Conservation (phyloP, 78 protist genomes). For the Tieghemostelium lacteum region DNA sequence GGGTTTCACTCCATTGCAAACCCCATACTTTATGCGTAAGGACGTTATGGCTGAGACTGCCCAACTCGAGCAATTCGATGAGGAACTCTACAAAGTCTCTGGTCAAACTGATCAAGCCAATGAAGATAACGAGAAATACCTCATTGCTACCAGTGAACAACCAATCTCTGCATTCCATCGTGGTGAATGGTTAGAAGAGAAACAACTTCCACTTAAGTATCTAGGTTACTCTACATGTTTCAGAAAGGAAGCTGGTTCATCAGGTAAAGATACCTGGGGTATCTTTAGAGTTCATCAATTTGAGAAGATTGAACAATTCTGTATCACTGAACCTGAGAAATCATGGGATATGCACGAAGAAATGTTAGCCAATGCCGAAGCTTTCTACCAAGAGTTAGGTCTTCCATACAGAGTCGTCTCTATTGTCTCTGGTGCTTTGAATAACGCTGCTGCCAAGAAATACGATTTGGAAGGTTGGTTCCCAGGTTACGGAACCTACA, state of each 20-base stretch:
- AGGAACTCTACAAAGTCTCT: slow-evolving; percentile 98
- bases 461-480: slow-evolving; percentile 99
- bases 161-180: slow-evolving; percentile 98
- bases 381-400: slow-evolving; percentile 94
- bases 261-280: slow-evolving; percentile 98
- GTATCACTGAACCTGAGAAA: slow-evolving; percentile 93
- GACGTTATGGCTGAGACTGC: slow-evolving; percentile 95
- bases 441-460: slow-evolving; percentile 99
- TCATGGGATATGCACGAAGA: slow-evolving; percentile 96
- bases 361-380: slow-evolving; percentile 95
- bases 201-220: slow-evolving; percentile 90
- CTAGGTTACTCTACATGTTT: slow-evolving; percentile 99
- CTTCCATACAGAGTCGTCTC: slow-evolving; percentile 98
- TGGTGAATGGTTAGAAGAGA: slow-evolving; percentile 82
- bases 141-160: slow-evolving; percentile 99
- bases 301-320: slow-evolving; percentile 99
- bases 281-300: slow-evolving; percentile 99
- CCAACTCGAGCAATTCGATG: slow-evolving; percentile 99
- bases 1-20: slow-evolving; percentile 91
- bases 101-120: slow-evolving; percentile 36
- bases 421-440: slow-evolving; percentile 98
- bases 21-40: slow-evolving; percentile 98
- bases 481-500: slow-evolving; percentile 96
- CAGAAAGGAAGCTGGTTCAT: slow-evolving; percentile 99
- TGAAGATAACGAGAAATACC: slow-evolving; percentile 96